These are phyloP conservation scores for Aspergillus texensis DNA, from an alignment of 2,329 filamentous ascomycete species.

Conservation along the genomic window DNA sequence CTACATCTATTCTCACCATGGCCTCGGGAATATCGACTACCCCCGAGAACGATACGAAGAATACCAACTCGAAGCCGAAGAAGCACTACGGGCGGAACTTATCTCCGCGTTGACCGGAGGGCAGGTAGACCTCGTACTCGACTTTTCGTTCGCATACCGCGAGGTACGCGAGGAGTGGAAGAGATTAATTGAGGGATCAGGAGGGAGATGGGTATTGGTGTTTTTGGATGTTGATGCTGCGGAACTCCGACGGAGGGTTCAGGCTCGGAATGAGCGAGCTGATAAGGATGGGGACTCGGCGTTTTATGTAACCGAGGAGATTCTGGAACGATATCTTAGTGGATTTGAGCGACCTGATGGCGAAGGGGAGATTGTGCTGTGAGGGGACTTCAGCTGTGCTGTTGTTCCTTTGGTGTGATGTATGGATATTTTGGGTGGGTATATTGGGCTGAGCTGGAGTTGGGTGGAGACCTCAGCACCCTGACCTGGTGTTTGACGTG, in stretches of 20 bases:
- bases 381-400: background rate
- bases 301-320: background rate
- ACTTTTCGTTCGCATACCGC: background rate
- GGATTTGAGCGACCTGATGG: background rate
- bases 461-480: too few species aligned
- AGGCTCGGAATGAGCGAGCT: background rate
- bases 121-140: background rate
- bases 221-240: background rate
- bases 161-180: background rate
- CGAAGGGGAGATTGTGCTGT: background rate
- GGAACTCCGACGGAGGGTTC: background rate
- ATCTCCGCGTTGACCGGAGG: background rate
- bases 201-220: background rate
- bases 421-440: background rate
- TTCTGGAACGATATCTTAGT: background rate
- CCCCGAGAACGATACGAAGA: background rate
- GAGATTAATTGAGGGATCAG: background rate
- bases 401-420: background rate
- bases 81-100: background rate
- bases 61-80: background rate
- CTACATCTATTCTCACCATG: background rate
- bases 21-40: background rate
- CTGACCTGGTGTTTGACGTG: background rate
- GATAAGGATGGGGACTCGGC: background rate
- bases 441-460: too few species aligned